Conservation (phyloP, 1,139 yeast species). For the Komagataea norvegica region DNA sequence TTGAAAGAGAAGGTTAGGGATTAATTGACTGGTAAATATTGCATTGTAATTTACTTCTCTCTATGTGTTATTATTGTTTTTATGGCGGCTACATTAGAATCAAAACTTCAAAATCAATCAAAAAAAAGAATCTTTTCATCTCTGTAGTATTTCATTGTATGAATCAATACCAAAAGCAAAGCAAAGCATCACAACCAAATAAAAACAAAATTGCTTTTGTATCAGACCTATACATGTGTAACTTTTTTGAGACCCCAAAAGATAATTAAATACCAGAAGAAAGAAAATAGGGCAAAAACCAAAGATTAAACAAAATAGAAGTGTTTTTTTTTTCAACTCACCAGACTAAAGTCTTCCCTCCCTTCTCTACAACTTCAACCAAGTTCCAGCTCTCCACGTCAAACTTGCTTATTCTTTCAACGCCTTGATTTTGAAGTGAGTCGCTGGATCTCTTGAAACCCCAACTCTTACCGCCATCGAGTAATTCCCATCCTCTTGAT, state of each 20-base stretch:
- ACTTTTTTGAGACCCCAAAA: too few species aligned
- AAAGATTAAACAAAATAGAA: not conserved
- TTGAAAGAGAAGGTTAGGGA: slow-evolving; percentile 26
- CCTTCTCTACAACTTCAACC: slow-evolving; percentile 13
- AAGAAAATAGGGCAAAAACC: not conserved
- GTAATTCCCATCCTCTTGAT: slow-evolving; percentile 32
- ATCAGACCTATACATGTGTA: too few species aligned
- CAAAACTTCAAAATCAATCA: too few species aligned
- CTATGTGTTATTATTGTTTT: too few species aligned
- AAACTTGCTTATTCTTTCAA: slow-evolving; percentile 33
- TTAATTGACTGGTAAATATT: not conserved
- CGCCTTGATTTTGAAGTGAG: not conserved
- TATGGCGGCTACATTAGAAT: too few species aligned
- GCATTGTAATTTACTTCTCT: too few species aligned
- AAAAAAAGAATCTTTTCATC: too few species aligned
- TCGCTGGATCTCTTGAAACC: not conserved
- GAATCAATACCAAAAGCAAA: too few species aligned
- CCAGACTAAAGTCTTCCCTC: not conserved
- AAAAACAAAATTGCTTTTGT: too few species aligned
- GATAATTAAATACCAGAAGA: not conserved
- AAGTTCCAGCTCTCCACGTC: slow-evolving; percentile 34
- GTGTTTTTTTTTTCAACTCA: too few species aligned
- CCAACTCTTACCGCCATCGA: not conserved
- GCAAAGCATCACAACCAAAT: too few species aligned
- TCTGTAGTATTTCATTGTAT: too few species aligned